Evolutionary conservation across 2,329 filamentous ascomycete genomes (phyloP).

Genomic region (Aspergillus awamori): DNA sequence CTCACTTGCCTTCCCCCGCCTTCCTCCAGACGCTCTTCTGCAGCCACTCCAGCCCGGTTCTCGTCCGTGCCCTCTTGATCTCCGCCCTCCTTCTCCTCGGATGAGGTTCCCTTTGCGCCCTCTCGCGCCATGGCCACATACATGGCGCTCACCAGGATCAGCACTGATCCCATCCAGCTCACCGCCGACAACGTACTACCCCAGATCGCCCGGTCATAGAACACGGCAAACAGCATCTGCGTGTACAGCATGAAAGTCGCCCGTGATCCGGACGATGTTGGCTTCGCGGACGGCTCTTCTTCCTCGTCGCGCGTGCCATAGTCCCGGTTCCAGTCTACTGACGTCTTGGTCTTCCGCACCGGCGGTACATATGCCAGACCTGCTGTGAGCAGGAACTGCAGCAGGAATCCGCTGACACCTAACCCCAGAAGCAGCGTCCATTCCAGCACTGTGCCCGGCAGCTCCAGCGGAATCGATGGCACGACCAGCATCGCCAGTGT

Average conservation of each 20-base stretch:
- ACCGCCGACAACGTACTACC: conserved; percentile 59
- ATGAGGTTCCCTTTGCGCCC: conserved; percentile 6
- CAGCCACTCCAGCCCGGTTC: conserved; percentile 6
- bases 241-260: conserved; percentile 70
- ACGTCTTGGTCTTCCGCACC: conserved; percentile 24
- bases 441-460: conserved; percentile 58
- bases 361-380: conserved; percentile 73
- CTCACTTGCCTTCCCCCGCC: neutral
- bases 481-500: conserved; percentile 59
- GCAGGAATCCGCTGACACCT: conserved; percentile 74
- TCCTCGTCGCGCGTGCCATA: conserved; percentile 9
- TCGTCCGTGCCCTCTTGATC: conserved; percentile 2
- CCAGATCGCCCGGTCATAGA: conserved; percentile 66
- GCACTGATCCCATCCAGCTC: conserved; percentile 62
- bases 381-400: conserved; percentile 83
- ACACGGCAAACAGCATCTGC: conserved; percentile 70
- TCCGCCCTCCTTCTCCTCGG: conserved; percentile 6
- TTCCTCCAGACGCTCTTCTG: neutral
- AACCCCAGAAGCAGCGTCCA: conserved; percentile 71
- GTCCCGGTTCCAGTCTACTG: neutral
- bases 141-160: conserved; percentile 68
- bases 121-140: conserved; percentile 63
- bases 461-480: conserved; percentile 59
- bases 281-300: neutral
- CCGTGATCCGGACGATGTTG: conserved; percentile 41